Evolutionary conservation across 768 basidiomycete genomes (phyloP).

Genomic region (Grammothele lineata): DNA sequence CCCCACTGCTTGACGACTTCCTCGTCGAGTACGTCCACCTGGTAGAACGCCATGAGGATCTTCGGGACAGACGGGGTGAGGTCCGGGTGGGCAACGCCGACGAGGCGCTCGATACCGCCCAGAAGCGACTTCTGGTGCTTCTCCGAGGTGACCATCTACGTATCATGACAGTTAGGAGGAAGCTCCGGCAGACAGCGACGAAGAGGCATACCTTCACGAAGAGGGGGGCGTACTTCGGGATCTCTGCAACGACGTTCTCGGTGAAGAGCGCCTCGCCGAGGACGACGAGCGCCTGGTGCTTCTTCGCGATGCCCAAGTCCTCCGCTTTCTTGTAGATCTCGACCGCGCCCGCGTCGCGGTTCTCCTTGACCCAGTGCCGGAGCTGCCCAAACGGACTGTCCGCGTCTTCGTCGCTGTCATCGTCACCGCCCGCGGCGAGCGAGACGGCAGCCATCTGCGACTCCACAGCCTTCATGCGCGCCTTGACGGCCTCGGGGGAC

Average conservation of each 20-base stretch:
- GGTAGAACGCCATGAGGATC: conserved; percentile 92
- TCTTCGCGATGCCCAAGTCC: conserved; percentile 89
- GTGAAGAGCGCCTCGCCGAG: conserved; percentile 84
- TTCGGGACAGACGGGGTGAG: conserved; percentile 75
- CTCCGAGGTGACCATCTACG: conserved; percentile 83
- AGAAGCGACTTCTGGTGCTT: conserved; percentile 94
- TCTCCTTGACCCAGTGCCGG: conserved; percentile 82
- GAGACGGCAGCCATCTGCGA: conserved; percentile 48
- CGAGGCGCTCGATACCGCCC: conserved; percentile 87
- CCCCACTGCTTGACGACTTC: conserved; percentile 90
- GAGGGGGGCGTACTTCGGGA: conserved; percentile 60
- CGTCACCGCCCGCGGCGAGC: conserved; percentile 61
- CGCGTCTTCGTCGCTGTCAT: conserved; percentile 82
- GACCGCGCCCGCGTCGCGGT: conserved; percentile 51
- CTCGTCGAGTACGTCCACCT: conserved; percentile 89
- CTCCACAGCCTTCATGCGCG: conserved; percentile 72
- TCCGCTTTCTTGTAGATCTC: conserved; percentile 86
- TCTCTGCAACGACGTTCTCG: conserved; percentile 60
- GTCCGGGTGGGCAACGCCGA: conserved; percentile 72
- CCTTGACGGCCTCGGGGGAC: conserved; percentile 82
- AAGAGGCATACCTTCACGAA: conserved; percentile 65
- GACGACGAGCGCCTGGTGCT: conserved; percentile 85
- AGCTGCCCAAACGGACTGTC: conserved; percentile 85
- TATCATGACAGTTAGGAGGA: background rate
- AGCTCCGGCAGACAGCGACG: background rate